Evolutionary conservation across 2,329 filamentous ascomycete species (phyloP).

Genomic region (Biscogniauxia sp.): DNA sequence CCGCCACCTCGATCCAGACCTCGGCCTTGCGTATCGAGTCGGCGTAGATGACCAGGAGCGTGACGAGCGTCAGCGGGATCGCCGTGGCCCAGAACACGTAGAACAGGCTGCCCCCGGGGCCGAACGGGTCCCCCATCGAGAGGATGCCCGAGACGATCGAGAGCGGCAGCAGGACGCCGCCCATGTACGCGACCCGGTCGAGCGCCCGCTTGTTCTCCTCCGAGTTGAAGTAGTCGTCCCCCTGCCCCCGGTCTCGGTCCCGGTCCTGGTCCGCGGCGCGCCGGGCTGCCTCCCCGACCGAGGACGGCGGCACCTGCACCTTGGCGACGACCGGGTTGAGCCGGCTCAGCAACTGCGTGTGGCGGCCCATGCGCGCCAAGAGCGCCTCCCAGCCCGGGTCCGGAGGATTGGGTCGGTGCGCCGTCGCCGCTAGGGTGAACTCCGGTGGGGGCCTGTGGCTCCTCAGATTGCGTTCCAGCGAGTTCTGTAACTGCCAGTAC

Average conservation of each 20-base stretch:
- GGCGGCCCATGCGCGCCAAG: constrained; percentile 29
- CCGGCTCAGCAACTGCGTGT: constrained; percentile 23
- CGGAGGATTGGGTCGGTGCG: neutral
- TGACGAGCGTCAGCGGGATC: constrained; percentile 37
- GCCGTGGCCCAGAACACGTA: constrained; percentile 50
- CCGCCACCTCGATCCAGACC: constrained; percentile 45
- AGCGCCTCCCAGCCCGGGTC: constrained; percentile 32
- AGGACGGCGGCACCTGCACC: constrained; percentile 6
- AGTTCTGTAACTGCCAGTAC: constrained; percentile 31
- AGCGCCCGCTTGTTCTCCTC: constrained; percentile 41
- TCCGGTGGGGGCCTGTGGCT: neutral
- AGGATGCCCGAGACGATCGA: constrained; percentile 47
- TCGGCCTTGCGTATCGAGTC: constrained; percentile 45
- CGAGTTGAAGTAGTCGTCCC: neutral
- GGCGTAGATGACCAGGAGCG: constrained; percentile 45
- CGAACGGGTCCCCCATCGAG: constrained; percentile 45
- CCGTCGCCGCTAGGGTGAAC: neutral
- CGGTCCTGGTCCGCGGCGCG: neutral
- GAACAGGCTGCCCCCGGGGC: constrained; percentile 40
- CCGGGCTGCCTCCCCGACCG: no score
- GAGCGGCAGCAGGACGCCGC: constrained; percentile 47
- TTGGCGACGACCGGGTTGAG: constrained; percentile 10
- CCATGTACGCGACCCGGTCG: constrained; percentile 49
- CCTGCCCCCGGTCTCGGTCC: neutral
- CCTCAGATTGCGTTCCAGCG: constrained; percentile 37